These are phyloP conservation scores for Aspergillus carlsbadensis DNA, from an alignment of 495 filamentous ascomycete species.

Conservation along the genomic window DNA sequence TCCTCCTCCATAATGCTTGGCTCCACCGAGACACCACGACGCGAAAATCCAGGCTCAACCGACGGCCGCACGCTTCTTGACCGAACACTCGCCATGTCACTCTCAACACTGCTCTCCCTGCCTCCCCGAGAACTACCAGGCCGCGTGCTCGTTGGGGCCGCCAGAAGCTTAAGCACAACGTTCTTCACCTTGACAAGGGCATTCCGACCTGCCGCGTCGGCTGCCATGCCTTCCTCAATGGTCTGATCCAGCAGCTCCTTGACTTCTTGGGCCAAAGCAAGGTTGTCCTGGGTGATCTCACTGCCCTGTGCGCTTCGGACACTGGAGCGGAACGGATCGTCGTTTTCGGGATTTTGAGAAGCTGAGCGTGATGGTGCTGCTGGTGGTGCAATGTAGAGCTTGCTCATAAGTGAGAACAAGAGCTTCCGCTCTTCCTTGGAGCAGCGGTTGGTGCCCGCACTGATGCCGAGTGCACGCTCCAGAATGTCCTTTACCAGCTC, in stretches of 20 bases:
- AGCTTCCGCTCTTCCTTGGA: conserved; percentile 83
- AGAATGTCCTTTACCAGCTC: conserved; percentile 37
- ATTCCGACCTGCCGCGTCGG: conserved; percentile 71
- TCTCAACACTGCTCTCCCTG: conserved; percentile 42
- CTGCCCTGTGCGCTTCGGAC: conserved; percentile 33
- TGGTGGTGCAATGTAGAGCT: conserved; percentile 72
- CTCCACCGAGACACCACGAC: conserved; percentile 40
- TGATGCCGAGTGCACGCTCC: conserved; percentile 33
- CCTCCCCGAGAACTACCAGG: conserved; percentile 30
- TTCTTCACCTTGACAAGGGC: conserved; percentile 78
- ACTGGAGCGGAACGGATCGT: conserved; percentile 42
- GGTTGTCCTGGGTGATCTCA: conserved; percentile 36
- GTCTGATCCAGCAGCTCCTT: conserved; percentile 59
- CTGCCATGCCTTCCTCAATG: conserved; percentile 66
- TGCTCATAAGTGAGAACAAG: conserved; percentile 72
- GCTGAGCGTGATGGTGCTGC: conserved; percentile 34
- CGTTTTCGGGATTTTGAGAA: conserved; percentile 41
- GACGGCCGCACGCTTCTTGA: conserved; percentile 42
- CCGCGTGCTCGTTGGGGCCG: conserved; percentile 36
- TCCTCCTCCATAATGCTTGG: conserved; percentile 53
- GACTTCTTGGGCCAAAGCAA: conserved; percentile 39
- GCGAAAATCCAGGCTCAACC: conserved; percentile 30
- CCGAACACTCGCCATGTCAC: conserved; percentile 35
- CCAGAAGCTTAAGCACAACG: conserved; percentile 47
- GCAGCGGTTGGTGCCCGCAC: conserved; percentile 35